Base-by-base conservation (phyloP, 2,329 filamentous ascomycete species). In the Cordyceps fumosorosea region DNA sequence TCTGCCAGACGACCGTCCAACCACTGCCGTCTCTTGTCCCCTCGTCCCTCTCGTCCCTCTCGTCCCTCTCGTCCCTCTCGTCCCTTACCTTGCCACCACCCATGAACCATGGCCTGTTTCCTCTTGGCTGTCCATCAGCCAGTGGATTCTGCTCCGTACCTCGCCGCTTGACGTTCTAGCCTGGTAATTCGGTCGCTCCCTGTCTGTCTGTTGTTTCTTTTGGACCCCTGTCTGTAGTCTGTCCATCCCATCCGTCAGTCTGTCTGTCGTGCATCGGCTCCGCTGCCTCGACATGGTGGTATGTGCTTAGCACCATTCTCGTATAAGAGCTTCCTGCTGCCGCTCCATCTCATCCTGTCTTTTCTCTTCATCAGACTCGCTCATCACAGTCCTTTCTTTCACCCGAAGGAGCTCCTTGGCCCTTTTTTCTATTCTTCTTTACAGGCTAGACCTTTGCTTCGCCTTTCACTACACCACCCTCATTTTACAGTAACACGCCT, bases 391-490 rank as follows among this genome's bases (percentile, higher is more conserved):
- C 47, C 26, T 56, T 65, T 58, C 40, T 56, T 60, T 51, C 24
- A 34, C 42, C 11, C 24, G 42, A 57, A 56, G 59, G 53, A 58
- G 20, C 44, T 40, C 16, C n/a, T 40, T 40, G 50, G 29, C 18
- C 42, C 53, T 29, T 54, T 24, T 37, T 65, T 64, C 61, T 62
- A 69, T 66, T 44, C 68, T 72, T 62, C 63, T 65, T 67, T 62
- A 64, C 69, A 66, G 71, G 68, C 69, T 76, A 73, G 74, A 70
- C 77, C 76, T 76, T 69, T 65, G 66, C 69, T 62, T 66, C n/a
- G 48, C 42, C 12, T 10, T n/a, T 24, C 66, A 54, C 12, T n/a
- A 32, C 24, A 26, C 32, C 14, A 29, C 50, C 16, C 65, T 64
- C 64, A 64, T 22, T 18, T 34, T 61, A 32, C 61, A 51, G 60